phyloP scores from a whole-genome alignment of 1,139 yeast species.

The Geotrichum fermentans region DNA sequence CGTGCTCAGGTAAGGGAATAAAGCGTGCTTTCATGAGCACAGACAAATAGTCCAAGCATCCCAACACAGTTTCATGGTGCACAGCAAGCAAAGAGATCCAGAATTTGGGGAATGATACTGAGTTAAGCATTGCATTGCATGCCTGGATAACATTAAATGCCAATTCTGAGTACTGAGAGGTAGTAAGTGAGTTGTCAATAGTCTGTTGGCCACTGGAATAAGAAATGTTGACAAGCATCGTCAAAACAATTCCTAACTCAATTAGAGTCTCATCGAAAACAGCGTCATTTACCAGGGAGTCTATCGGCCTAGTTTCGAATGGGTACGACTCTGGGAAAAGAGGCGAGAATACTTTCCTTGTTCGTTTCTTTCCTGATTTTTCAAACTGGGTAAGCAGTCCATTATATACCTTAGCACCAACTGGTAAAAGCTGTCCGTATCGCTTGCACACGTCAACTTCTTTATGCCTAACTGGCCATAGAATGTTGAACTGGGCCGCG shows the following conservation, averaged over 20 bases:
- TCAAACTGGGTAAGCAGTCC: slow-evolving; percentile 30
- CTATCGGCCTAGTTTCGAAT: slow-evolving; percentile 60
- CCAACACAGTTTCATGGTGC: slow-evolving; percentile 51
- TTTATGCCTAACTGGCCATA: slow-evolving; percentile 34
- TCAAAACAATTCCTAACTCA: slow-evolving; percentile 50
- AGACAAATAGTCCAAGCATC: slow-evolving; percentile 56
- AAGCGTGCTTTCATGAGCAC: slow-evolving; percentile 35
- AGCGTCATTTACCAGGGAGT: slow-evolving; percentile 69
- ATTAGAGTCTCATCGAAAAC: slow-evolving; percentile 66
- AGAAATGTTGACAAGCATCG: slow-evolving; percentile 37
- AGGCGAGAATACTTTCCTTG: slow-evolving; percentile 31
- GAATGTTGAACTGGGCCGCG: slow-evolving; percentile 32
- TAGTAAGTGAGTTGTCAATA: slow-evolving; percentile 48
- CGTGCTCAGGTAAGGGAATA: slow-evolving; percentile 52
- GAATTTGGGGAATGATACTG: slow-evolving; percentile 41
- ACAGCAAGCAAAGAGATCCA: slow-evolving; percentile 37
- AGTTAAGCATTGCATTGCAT: slow-evolving; percentile 39
- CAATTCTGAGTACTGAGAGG: slow-evolving; percentile 40
- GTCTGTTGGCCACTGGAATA: slow-evolving; percentile 48
- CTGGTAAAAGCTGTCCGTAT: slow-evolving; percentile 35
- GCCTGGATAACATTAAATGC: slow-evolving; percentile 38
- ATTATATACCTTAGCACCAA: slow-evolving; percentile 33
- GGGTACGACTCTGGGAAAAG: slow-evolving; percentile 72
- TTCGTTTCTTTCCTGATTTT: slow-evolving; percentile 13
- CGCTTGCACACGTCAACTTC: slow-evolving; percentile 32